Evolutionary conservation across 495 filamentous ascomycete species (phyloP).

Genomic region (Mycothermus thermophilus): DNA sequence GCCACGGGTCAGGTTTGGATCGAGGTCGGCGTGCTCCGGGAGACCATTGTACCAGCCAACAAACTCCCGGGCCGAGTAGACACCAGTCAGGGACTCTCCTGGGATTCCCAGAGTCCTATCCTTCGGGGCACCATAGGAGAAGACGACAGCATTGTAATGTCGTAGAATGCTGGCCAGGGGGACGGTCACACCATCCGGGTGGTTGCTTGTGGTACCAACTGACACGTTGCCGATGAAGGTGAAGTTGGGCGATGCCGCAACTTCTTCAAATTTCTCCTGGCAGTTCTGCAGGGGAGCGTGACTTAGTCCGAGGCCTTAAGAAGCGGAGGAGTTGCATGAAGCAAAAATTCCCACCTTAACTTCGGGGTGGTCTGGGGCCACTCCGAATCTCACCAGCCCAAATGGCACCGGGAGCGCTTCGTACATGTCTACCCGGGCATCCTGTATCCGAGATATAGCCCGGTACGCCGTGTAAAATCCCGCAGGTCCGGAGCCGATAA

Average conservation of each 20-base stretch:
- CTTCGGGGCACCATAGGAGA: conserved; percentile 81
- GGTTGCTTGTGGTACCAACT: conserved; percentile 44
- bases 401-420: conserved; percentile 86
- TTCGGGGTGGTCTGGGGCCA: conserved; percentile 94
- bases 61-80: conserved; percentile 84
- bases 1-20: conserved; percentile 59
- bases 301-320: neutral
- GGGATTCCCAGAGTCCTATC: conserved; percentile 67
- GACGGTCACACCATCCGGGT: conserved; percentile 38
- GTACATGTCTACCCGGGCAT: conserved; percentile 85
- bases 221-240: conserved; percentile 84
- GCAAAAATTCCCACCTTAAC: conserved; percentile 57
- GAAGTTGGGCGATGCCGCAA: conserved; percentile 67
- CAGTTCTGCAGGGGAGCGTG: conserved; percentile 71
- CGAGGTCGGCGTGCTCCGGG: conserved; percentile 65
- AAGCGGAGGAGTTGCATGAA: neutral
- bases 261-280: conserved; percentile 79
- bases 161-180: conserved; percentile 54
- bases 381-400: conserved; percentile 81
- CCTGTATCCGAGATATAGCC: conserved; percentile 55
- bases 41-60: conserved; percentile 98
- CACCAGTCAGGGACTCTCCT: conserved; percentile 59
- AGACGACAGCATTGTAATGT: conserved; percentile 85
- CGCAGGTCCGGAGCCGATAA: conserved; percentile 90
- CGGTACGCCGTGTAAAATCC: conserved; percentile 90